Conservation (phyloP, 2,329 filamentous ascomycete genomes). For the Calonectria fujianensis region DNA sequence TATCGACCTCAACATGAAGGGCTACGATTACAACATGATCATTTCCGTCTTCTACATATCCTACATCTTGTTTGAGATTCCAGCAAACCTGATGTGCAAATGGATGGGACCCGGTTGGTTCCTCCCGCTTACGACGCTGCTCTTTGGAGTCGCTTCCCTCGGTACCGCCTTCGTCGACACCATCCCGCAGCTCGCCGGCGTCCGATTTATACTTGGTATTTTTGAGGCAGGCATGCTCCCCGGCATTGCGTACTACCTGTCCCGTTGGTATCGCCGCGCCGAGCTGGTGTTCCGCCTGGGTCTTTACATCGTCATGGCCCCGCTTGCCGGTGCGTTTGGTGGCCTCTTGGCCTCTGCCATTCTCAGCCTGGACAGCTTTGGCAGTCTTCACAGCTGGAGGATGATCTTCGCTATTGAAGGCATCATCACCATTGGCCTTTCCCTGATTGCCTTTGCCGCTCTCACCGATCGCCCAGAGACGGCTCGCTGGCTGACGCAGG, state of each 20-base stretch:
- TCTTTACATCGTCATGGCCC: slow-evolving; percentile 23
- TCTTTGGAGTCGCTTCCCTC: slow-evolving; percentile 12
- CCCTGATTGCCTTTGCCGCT: neutral
- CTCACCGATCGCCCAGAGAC: slow-evolving; percentile 8
- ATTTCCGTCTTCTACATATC: slow-evolving; percentile 24
- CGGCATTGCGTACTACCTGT: slow-evolving; percentile 8
- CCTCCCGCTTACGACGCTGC: slow-evolving; percentile 13
- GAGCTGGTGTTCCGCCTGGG: slow-evolving; percentile 21
- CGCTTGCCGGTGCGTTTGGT: slow-evolving; percentile 15
- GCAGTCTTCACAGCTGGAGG: slow-evolving; percentile 5
- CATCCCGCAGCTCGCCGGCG: slow-evolving; percentile 5
- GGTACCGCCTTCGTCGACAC: slow-evolving; percentile 14
- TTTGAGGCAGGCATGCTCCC: slow-evolving; percentile 20
- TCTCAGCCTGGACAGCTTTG: neutral
- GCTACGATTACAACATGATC: slow-evolving; percentile 25
- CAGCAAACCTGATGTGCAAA: slow-evolving; percentile 13
- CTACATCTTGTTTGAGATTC: slow-evolving; percentile 4
- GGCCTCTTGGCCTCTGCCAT: slow-evolving; percentile 16
- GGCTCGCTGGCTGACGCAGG: slow-evolving; percentile 22
- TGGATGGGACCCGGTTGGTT: slow-evolving; percentile 26
- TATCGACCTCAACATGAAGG: slow-evolving; percentile 24
- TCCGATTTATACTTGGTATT: slow-evolving; percentile 15
- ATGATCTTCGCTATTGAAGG: slow-evolving; percentile 23
- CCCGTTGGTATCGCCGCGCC: slow-evolving; percentile 19
- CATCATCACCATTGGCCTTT: slow-evolving; percentile 2